Conservation (phyloP, 108 stramenopile genomes). For the Pseudonitzschia multistriata region DNA sequence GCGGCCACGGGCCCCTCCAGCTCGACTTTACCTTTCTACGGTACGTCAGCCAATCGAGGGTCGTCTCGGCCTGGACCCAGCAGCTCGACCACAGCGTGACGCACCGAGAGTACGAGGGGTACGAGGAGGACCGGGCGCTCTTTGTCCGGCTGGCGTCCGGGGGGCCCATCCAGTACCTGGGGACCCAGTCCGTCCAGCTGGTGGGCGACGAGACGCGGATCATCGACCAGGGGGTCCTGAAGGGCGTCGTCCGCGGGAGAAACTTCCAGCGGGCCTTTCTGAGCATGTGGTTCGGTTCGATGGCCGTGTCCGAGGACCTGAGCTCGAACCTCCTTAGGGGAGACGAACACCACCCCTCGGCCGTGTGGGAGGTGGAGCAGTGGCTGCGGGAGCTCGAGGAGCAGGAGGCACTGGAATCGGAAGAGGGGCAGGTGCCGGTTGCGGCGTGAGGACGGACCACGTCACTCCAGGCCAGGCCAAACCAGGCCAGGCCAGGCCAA, state of each 20-base stretch:
- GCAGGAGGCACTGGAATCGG: constrained; percentile 7
- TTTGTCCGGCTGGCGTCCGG: constrained; percentile 26
- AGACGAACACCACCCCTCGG: constrained; percentile 8
- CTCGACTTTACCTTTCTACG: constrained; percentile 38
- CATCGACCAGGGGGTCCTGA: constrained; percentile 32
- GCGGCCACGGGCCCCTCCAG: constrained; percentile 21
- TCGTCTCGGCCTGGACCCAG: constrained; percentile 30
- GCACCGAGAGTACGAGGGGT: constrained; percentile 28
- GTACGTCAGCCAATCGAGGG: constrained; percentile 23
- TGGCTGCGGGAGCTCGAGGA: background rate
- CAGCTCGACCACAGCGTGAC: constrained; percentile 40
- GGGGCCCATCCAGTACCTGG: constrained; percentile 22
- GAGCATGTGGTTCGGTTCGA: constrained; percentile 46
- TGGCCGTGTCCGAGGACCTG: constrained; percentile 31
- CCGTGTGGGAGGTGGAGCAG: background rate
- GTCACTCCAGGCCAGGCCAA: background rate
- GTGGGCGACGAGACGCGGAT: constrained; percentile 32
- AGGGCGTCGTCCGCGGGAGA: constrained; percentile 25
- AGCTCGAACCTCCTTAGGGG: constrained; percentile 23
- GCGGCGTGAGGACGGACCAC: background rate
- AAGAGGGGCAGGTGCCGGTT: no score
- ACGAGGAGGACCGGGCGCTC: constrained; percentile 28
- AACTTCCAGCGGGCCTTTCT: constrained; percentile 39
- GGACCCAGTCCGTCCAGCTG: constrained; percentile 27
- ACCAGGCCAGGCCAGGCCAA: no score